These are phyloP conservation scores for Mucor velutinosus DNA, from an alignment of 371 early-diverging fungal species.

Conservation along the genomic window DNA sequence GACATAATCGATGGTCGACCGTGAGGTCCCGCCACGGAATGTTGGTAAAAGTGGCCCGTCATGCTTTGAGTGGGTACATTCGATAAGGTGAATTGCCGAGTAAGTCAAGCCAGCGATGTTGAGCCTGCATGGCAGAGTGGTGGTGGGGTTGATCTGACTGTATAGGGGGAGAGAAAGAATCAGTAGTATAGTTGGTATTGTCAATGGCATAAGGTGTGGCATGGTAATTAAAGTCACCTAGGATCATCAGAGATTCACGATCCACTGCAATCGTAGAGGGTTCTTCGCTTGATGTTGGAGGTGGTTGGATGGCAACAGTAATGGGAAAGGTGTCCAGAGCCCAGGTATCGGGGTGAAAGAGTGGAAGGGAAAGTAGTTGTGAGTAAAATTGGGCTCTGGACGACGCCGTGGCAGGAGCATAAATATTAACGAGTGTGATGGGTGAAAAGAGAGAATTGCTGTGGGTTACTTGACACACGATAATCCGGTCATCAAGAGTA, in stretches of 20 bases:
- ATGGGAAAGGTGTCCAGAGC: too few species aligned
- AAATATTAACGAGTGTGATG: slow-evolving; percentile 1
- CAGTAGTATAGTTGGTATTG: neutral
- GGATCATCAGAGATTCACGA: neutral
- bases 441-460: neutral
- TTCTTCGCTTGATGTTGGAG: neutral
- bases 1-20: slow-evolving; percentile 4
- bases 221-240: slow-evolving; percentile 10
- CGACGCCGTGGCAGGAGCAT: slow-evolving; percentile 4
- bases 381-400: neutral
- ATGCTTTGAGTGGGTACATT: neutral
- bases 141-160: neutral
- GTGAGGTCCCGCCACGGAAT: neutral
- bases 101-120: neutral
- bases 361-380: neutral
- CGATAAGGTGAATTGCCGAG: neutral
- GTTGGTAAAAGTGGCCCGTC: neutral
- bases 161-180: neutral
- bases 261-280: neutral
- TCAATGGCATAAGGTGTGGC: neutral
- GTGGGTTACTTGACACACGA: neutral
- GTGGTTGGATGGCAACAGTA: neutral
- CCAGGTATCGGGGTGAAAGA: neutral
- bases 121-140: neutral
- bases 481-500: slow-evolving; percentile 1